A percentile compares a stretch with the other conserved stretches of the same genome.
phyloP scores from a whole-genome alignment of 2,329 filamentous ascomycete species.

The Geosmithia flava region DNA sequence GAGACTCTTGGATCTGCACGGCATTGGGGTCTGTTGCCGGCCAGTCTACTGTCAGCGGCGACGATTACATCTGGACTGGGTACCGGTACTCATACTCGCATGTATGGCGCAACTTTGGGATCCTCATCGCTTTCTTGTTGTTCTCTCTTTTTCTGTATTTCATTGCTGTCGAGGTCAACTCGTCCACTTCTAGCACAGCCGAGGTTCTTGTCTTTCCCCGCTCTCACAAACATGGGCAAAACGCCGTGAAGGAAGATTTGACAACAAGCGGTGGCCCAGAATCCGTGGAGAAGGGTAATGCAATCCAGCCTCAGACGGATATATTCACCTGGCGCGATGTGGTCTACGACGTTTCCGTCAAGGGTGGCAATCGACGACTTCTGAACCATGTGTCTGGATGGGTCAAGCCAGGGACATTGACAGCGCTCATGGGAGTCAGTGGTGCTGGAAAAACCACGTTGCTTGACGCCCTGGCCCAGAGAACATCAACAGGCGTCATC shows the following conservation, averaged over 20 bases:
- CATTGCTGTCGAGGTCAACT: constrained; percentile 51
- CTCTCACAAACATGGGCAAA: constrained; percentile 15
- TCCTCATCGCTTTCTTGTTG: constrained; percentile 50
- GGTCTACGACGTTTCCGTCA: constrained; percentile 58
- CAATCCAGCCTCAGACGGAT: constrained; percentile 30
- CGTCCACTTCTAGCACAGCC: constrained; percentile 45
- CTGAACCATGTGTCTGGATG: constrained; percentile 74
- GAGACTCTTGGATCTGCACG: constrained; percentile 38
- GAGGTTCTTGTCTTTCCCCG: constrained; percentile 57
- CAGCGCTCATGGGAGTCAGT: constrained; percentile 59
- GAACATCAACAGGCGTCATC: constrained; percentile 48
- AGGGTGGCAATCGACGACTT: constrained; percentile 56
- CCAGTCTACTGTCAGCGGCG: constrained; percentile 41
- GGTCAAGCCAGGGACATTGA: constrained; percentile 82
- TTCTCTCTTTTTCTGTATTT: constrained; percentile 55
- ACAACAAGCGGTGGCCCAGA: constrained; percentile 2
- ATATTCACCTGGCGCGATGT: constrained; percentile 61
- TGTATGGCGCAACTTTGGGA: constrained; percentile 58
- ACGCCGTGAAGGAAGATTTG: constrained; percentile 17
- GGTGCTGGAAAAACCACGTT: constrained; percentile 31
- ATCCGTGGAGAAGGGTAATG: constrained; percentile 5
- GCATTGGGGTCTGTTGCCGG: constrained; percentile 43
- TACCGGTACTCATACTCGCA: constrained; percentile 46
- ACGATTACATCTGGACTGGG: constrained; percentile 42
- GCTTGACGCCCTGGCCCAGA: constrained; percentile 27